Evolutionary conservation across 257 asterid species (phyloP).

Genomic region (Nicotiana tabacum): DNA sequence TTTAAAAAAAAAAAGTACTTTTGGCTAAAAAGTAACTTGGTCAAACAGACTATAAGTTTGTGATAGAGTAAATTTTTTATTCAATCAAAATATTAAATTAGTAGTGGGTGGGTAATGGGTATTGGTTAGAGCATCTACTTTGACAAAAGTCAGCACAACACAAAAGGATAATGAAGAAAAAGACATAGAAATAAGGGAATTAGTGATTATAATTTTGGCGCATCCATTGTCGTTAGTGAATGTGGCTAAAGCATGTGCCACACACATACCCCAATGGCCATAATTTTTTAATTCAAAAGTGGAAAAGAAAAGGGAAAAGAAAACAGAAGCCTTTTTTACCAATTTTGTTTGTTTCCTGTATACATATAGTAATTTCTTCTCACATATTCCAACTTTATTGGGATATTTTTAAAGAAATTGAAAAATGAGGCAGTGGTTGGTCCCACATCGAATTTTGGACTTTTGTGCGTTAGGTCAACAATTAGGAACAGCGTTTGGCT

Average conservation of each 20-base stretch:
- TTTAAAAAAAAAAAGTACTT: no score
- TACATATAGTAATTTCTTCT: not conserved
- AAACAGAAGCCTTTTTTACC: not conserved
- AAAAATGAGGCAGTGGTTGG: conserved; percentile 3
- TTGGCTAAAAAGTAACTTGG: no score
- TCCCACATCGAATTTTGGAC: conserved; percentile 30
- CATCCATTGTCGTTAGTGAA: conserved; percentile 44
- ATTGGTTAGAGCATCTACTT: conserved; percentile 3
- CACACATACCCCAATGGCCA: conserved; percentile 22
- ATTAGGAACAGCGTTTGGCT: conserved; percentile 52
- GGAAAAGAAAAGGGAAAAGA: not conserved
- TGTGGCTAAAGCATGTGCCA: conserved; percentile 68
- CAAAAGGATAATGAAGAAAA: not conserved
- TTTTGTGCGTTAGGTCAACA: conserved; percentile 59
- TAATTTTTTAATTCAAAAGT: not conserved
- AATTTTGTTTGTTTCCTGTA: not conserved
- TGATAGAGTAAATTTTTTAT: not conserved
- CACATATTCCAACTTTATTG: not conserved
- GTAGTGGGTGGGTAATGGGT: not conserved
- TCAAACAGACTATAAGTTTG: no score
- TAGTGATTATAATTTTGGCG: conserved; percentile 17
- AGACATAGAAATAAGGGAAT: not conserved
- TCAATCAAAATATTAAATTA: not conserved
- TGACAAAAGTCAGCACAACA: not conserved
- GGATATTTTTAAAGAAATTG: not conserved